Conservation (phyloP, 2,329 filamentous ascomycete genomes). For the Alternaria tenuissima region DNA sequence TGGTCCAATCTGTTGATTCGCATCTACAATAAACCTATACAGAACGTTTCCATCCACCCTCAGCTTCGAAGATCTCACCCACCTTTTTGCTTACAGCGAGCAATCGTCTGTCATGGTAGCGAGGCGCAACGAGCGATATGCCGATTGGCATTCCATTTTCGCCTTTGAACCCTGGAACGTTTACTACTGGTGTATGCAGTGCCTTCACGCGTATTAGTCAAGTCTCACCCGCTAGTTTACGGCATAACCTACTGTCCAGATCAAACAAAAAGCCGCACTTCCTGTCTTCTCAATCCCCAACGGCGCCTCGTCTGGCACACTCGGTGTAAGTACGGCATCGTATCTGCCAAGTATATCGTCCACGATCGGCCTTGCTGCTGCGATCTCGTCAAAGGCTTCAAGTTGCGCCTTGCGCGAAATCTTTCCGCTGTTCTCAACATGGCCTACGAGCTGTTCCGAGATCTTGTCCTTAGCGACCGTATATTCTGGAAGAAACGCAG, state of each 20-base stretch:
- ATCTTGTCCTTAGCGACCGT: slow-evolving; percentile 58
- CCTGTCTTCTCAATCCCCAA: slow-evolving; percentile 64
- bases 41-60: slow-evolving; percentile 38
- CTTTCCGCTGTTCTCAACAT: slow-evolving; percentile 60
- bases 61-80: slow-evolving; percentile 39
- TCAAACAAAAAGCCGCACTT: slow-evolving; percentile 60
- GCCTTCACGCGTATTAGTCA: slow-evolving; percentile 17
- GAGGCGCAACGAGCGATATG: slow-evolving; percentile 59
- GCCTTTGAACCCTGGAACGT: slow-evolving; percentile 69
- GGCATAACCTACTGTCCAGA: slow-evolving; percentile 59
- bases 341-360: slow-evolving; percentile 63
- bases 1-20: background rate
- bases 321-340: slow-evolving; percentile 65
- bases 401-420: slow-evolving; percentile 60
- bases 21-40: slow-evolving; percentile 4
- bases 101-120: slow-evolving; percentile 42
- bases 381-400: slow-evolving; percentile 64
- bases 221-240: too few species aligned
- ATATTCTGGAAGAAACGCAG: slow-evolving; percentile 65
- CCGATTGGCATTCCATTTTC: slow-evolving; percentile 67
- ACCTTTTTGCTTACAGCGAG: slow-evolving; percentile 40
- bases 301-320: slow-evolving; percentile 67
- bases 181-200: slow-evolving; percentile 70
- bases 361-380: slow-evolving; percentile 62
- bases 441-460: slow-evolving; percentile 54